Conservation (phyloP, 2,329 filamentous ascomycete genomes). For the Scortechinia acanthostroma region DNA sequence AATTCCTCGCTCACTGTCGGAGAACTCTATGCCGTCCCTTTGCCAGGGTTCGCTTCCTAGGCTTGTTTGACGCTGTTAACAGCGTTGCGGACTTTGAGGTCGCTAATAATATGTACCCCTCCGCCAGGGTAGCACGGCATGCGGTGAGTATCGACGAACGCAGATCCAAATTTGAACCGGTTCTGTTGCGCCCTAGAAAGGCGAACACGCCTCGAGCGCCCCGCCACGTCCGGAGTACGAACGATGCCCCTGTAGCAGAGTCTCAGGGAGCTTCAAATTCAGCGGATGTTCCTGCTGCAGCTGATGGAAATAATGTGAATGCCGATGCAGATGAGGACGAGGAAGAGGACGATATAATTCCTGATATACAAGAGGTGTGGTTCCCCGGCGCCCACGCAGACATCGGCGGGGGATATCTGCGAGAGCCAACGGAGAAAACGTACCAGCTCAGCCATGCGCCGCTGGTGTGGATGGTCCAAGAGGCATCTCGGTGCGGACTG, state of each 20-base stretch:
- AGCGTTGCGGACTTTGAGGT: neutral
- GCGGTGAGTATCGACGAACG: neutral
- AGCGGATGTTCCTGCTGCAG: no score
- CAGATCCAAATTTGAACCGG: neutral
- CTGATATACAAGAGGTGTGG: neutral
- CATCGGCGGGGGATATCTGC: neutral
- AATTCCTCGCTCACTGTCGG: slow-evolving; percentile 47
- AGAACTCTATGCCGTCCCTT: slow-evolving; percentile 52
- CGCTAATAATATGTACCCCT: neutral
- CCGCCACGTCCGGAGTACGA: no score
- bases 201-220: no score
- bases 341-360: no score
- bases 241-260: neutral
- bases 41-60: slow-evolving; percentile 43
- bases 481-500: neutral
- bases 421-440: neutral
- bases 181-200: no score
- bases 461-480: neutral
- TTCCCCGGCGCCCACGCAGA: neutral
- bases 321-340: no score
- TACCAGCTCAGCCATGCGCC: neutral
- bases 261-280: no score
- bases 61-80: slow-evolving; percentile 32
- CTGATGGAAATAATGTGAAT: no score
- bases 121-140: neutral